Evolutionary conservation across 2,329 filamentous ascomycete genomes (phyloP), one percentile per base, ranked within the genome.

Genomic region (Fusarium circinatum): DNA sequence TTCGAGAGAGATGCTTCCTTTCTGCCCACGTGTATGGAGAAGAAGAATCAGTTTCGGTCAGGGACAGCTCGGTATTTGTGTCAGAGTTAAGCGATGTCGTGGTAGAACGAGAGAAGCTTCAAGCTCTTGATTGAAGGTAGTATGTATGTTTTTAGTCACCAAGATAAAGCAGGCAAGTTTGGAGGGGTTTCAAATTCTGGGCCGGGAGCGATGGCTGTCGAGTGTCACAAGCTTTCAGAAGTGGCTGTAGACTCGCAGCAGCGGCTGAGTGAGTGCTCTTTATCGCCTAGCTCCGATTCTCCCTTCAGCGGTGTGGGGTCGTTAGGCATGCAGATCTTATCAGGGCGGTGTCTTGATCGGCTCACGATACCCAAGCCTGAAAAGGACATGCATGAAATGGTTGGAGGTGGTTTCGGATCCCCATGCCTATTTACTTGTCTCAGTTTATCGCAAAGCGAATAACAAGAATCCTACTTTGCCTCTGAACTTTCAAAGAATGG

Each of bases 41-140:
- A 3, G 3, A 4, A 32, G 22, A 4, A 0, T 8, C 1, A 10
- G 28, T 3, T n/a, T n/a, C 11, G 15, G 13, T 49, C 3, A 9
- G 11, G 3, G 11, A 13, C 5, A 1, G 11, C 15, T n/a, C 28
- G 0, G 0, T 7, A 13, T n/a, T 18, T 13, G 11, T n/a, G 11
- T 6, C 22, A 32, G 4, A 6, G 8, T n/a, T 3, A 26, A 20
- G 8, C 3, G 24, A 20, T 26, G 7, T 13, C 8, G 24, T 45
- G 12, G 44, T 10, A 6, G 12, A 26, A 14, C 24, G 8, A 13
- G 15, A n/a, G 8, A 18, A 32, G 8, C 10, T n/a, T 7, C 6
- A 4, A 6, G 28, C 22, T 12, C 10, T 17, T 30, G 26, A 48
- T 4, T 13, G 28, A 49, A 18, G 7, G 24, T 8, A 26, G 24